Evolutionary conservation across 2,329 filamentous ascomycete species (phyloP).

Genomic region (Setomelanomma holmii): DNA sequence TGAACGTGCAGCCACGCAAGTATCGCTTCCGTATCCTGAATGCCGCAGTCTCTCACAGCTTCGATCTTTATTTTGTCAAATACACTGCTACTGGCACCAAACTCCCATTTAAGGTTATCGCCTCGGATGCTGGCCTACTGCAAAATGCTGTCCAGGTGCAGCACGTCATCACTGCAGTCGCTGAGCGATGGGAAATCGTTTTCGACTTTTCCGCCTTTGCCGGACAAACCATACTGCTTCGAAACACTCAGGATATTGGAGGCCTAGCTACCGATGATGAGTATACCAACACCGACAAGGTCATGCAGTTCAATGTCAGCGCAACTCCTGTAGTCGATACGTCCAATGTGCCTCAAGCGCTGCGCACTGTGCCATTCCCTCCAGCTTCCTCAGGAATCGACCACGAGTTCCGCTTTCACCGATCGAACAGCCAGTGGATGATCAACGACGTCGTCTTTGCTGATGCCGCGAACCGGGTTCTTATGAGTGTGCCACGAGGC

Average conservation of each 20-base stretch:
- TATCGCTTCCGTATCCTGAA: slow-evolving; percentile 65
- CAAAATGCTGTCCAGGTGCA: slow-evolving; percentile 51
- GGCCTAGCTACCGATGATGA: slow-evolving; percentile 53
- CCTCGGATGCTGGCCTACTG: slow-evolving; percentile 56
- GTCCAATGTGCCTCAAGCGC: slow-evolving; percentile 31
- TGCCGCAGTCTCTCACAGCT: slow-evolving; percentile 47
- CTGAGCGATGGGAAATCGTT: slow-evolving; percentile 65
- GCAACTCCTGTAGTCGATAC: slow-evolving; percentile 32
- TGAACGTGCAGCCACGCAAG: slow-evolving; percentile 64
- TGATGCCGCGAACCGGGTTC: slow-evolving; percentile 39
- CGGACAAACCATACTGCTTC: slow-evolving; percentile 58
- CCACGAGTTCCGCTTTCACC: slow-evolving; percentile 41
- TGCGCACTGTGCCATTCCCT: slow-evolving; percentile 38
- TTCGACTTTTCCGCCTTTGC: slow-evolving; percentile 61
- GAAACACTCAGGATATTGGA: slow-evolving; percentile 51
- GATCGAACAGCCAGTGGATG: slow-evolving; percentile 37
- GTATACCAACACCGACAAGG: slow-evolving; percentile 53
- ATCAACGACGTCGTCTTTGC: slow-evolving; percentile 43
- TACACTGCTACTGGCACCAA: slow-evolving; percentile 35
- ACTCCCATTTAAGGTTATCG: slow-evolving; percentile 62
- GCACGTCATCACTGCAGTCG: slow-evolving; percentile 58
- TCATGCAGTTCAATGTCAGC: slow-evolving; percentile 54
- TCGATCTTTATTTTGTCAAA: slow-evolving; percentile 57
- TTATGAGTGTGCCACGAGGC: slow-evolving; percentile 43
- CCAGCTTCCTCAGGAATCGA: slow-evolving; percentile 30